Evolutionary conservation across 495 filamentous ascomycete genomes (phyloP).

Genomic region (Xylaria acuta): DNA sequence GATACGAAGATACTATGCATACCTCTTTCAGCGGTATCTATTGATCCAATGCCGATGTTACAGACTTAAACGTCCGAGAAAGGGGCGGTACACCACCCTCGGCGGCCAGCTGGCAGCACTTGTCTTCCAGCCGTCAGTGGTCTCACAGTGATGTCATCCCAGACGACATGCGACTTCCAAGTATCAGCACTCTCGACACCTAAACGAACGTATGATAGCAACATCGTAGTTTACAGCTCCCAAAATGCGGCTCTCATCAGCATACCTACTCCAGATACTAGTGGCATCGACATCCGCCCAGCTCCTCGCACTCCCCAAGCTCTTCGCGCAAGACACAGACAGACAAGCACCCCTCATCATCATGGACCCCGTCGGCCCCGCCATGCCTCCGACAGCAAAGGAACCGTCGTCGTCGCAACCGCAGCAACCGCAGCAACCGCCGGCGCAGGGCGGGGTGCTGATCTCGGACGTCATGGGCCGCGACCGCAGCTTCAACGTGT

Average conservation of each 20-base stretch:
- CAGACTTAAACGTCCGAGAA: not conserved
- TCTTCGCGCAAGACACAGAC: constrained; percentile 12
- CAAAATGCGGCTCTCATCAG: constrained; percentile 32
- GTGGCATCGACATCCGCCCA: constrained; percentile 30
- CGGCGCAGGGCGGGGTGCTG: constrained; percentile 52
- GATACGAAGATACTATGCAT: not conserved
- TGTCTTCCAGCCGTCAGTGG: not conserved
- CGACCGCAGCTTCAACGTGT: constrained; percentile 83
- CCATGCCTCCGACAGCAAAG: constrained; percentile 39
- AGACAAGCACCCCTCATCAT: constrained; percentile 48
- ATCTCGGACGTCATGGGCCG: constrained; percentile 88
- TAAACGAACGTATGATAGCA: not conserved
- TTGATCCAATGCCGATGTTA: not conserved
- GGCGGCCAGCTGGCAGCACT: not conserved
- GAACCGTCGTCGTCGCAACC: constrained; percentile 35
- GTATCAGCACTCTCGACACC: not conserved
- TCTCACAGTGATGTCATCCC: constrained; percentile 17
- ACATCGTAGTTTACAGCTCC: not conserved
- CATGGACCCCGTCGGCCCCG: constrained; percentile 36
- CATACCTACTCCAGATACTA: constrained; percentile 30
- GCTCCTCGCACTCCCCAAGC: constrained; percentile 26
- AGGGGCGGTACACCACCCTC: not conserved
- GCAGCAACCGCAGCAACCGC: constrained; percentile 47
- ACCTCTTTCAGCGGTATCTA: no score
- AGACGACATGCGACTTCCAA: constrained; percentile 4